Percentiles rank a stretch among this genome's conserved stretches.
phyloP scores from a whole-genome alignment of 441 rosid genomes.

The Lepidium campestre region DNA sequence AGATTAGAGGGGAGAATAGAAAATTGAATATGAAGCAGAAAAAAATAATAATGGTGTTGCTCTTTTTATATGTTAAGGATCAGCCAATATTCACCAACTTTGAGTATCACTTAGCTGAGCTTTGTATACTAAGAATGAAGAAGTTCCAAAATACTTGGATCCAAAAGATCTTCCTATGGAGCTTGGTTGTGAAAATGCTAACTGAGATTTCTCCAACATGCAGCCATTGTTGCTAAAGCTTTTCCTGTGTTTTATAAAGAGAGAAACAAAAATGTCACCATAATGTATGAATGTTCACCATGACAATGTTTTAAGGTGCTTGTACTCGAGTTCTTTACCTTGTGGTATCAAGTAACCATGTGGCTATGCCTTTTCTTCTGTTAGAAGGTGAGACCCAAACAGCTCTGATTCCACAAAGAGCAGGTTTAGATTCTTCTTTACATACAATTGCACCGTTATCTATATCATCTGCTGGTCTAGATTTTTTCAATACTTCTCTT shows the following conservation, averaged over 20 bases:
- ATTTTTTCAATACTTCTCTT: conserved; percentile 49
- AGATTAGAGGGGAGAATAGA: too few relatives aligned
- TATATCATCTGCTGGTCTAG: conserved; percentile 16
- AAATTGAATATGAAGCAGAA: too few relatives aligned
- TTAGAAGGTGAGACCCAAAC: conserved; percentile 83
- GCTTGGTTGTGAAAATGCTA: conserved; percentile 80
- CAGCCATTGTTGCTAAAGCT: conserved; percentile 41
- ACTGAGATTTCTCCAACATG: conserved; percentile 41
- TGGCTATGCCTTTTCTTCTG: conserved; percentile 75
- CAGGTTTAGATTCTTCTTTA: conserved; percentile 47
- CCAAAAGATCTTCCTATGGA: conserved; percentile 72
- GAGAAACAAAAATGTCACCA: not conserved
- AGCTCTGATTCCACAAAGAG: conserved; percentile 78
- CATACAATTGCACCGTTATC: conserved; percentile 47
- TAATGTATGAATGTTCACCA: not conserved
- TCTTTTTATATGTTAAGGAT: too few relatives aligned
- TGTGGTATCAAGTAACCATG: conserved; percentile 58
- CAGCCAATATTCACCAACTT: too few relatives aligned
- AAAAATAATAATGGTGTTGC: too few relatives aligned
- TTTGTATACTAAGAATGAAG: conserved; percentile 50
- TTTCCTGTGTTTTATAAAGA: conserved; percentile 43
- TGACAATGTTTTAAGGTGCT: not conserved
- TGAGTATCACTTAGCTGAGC: conserved; percentile 11
- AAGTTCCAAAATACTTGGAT: conserved; percentile 36
- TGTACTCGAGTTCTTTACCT: conserved; percentile 41